Evolutionary conservation across 2,329 filamentous ascomycete genomes (phyloP).

Genomic region (Xylaria sp.): DNA sequence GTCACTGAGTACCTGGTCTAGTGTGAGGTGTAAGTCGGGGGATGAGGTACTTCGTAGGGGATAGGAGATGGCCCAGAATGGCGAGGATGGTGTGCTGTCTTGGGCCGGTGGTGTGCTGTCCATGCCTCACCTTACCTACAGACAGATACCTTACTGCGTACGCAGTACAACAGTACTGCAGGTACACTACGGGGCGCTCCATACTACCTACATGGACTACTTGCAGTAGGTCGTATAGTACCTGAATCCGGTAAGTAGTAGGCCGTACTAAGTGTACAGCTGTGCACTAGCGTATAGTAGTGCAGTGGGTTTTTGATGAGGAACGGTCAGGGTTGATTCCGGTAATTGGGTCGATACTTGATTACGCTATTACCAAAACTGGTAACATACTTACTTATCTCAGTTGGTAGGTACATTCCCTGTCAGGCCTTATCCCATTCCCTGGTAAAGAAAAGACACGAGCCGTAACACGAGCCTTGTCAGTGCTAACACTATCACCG

Average conservation of each 20-base stretch:
- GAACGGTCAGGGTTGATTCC: background rate
- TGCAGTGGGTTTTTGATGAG: background rate
- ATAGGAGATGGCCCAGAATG: background rate
- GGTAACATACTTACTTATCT: background rate
- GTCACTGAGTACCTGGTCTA: too few relatives aligned
- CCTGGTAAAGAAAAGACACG: background rate
- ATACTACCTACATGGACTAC: background rate
- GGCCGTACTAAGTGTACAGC: background rate
- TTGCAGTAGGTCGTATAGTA: background rate
- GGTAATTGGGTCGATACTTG: slow-evolving; percentile 1
- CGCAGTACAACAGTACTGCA: too few relatives aligned
- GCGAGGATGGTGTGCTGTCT: slow-evolving; percentile 31
- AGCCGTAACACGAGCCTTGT: slow-evolving; percentile 19
- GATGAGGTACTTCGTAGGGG: too few relatives aligned
- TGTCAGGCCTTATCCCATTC: background rate
- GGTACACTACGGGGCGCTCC: too few relatives aligned
- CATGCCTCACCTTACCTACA: background rate
- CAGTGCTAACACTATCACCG: background rate
- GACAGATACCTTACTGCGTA: too few relatives aligned
- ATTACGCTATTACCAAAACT: slow-evolving; percentile 1
- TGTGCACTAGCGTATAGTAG: background rate
- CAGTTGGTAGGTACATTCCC: too few relatives aligned
- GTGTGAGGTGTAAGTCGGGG: too few relatives aligned
- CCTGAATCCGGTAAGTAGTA: background rate
- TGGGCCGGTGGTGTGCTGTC: slow-evolving; percentile 25